Percentiles rank a stretch among this genome's conserved stretches.
Conservation (phyloP, 140 eudicot species). For the Cichorium intybus region DNA sequence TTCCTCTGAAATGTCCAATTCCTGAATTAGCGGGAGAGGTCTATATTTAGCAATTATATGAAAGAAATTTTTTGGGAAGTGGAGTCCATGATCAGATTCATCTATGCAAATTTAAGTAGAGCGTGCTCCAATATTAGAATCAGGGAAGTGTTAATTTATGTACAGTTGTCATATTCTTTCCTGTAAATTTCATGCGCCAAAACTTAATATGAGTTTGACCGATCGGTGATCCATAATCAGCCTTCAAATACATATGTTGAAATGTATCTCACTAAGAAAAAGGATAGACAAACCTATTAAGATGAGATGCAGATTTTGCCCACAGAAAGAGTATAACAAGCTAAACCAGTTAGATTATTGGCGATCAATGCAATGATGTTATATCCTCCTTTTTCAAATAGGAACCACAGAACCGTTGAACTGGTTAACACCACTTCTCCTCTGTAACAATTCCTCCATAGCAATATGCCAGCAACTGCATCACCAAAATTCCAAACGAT, state of each 20-base stretch:
- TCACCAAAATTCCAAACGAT: slow-evolving; percentile 19
- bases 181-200: background rate
- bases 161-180: background rate
- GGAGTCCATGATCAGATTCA: slow-evolving; percentile 5
- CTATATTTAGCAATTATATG: slow-evolving; percentile 30
- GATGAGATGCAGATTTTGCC: slow-evolving; percentile 93
- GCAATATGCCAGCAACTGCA: slow-evolving; percentile 86
- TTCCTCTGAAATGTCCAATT: slow-evolving; percentile 74
- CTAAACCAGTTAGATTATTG: slow-evolving; percentile 69
- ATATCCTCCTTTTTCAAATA: slow-evolving; percentile 73
- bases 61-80: background rate
- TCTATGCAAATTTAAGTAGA: background rate
- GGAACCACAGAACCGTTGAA: slow-evolving; percentile 60
- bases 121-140: background rate
- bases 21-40: slow-evolving; percentile 93
- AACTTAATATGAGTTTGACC: background rate
- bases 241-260: background rate
- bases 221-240: background rate
- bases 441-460: slow-evolving; percentile 65
- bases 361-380: slow-evolving; percentile 56
- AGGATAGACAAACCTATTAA: slow-evolving; percentile 61
- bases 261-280: no score
- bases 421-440: slow-evolving; percentile 41
- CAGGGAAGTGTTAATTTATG: background rate
- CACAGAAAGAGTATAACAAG: slow-evolving; percentile 80